These are phyloP conservation scores for Puccinellia tenuiflora DNA, from an alignment of 176 grass and related monocot genomes.

Conservation along the genomic window DNA sequence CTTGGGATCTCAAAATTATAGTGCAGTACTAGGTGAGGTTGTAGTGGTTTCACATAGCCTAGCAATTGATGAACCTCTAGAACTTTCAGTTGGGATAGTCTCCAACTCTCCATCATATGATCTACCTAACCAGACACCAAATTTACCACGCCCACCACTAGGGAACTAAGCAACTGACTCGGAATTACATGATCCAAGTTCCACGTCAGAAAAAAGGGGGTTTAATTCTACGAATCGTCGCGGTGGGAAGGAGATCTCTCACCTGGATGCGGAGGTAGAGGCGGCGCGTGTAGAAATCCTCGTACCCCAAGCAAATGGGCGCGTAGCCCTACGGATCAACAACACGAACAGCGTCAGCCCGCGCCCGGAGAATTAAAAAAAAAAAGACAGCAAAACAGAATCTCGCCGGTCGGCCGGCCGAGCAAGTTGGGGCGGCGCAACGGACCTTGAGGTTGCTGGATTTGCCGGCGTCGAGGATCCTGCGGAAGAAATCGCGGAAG, in stretches of 20 bases:
- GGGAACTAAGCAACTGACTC: background rate
- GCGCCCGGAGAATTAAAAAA: too few species aligned
- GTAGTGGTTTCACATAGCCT: background rate
- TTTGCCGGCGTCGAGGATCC: conserved; percentile 65
- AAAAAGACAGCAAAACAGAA: background rate
- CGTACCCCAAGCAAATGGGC: conserved; percentile 80
- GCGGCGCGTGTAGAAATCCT: conserved; percentile 94
- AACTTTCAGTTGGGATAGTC: background rate
- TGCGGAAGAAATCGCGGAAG: conserved; percentile 71
- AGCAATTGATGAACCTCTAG: background rate
- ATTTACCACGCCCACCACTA: background rate
- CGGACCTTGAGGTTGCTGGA: conserved; percentile 71
- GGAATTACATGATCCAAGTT: background rate
- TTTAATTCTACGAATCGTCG: background rate
- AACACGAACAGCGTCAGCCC: background rate
- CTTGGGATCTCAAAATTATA: background rate
- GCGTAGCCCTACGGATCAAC: conserved; percentile 60
- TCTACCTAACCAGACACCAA: background rate
- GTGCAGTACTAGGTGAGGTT: background rate
- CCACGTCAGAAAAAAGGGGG: background rate
- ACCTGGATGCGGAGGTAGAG: conserved; percentile 99
- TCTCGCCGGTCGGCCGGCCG: too few species aligned
- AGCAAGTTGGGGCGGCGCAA: background rate
- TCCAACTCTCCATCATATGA: background rate
- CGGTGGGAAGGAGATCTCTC: background rate